Evolutionary conservation across 768 basidiomycete genomes (phyloP).

Genomic region (Agrocybe pediades): DNA sequence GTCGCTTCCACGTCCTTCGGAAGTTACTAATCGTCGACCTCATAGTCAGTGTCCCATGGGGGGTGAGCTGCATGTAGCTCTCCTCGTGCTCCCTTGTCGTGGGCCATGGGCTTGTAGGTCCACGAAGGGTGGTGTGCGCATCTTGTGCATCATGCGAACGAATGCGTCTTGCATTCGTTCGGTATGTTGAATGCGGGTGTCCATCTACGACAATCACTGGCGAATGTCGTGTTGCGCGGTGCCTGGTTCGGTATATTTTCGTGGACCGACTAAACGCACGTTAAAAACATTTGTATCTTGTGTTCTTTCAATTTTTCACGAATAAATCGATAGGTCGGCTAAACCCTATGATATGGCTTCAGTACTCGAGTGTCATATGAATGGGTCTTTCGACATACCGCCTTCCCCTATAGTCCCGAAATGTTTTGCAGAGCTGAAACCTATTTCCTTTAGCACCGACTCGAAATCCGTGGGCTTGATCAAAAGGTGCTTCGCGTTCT

Average conservation of each 20-base stretch:
- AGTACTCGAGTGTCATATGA: background rate
- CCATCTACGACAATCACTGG: background rate
- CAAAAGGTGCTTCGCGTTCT: constrained; percentile 55
- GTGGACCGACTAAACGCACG: background rate
- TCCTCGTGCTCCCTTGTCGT: constrained; percentile 3
- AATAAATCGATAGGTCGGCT: constrained; percentile 67
- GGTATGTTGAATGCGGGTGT: background rate
- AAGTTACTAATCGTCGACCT: no score
- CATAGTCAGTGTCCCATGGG: background rate
- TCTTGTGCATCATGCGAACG: background rate
- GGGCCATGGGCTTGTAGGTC: background rate
- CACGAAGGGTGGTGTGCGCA: background rate
- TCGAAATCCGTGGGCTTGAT: constrained; percentile 70
- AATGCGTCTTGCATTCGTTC: background rate
- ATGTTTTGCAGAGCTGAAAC: constrained; percentile 54
- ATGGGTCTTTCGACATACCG: no score
- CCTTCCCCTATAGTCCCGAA: constrained; percentile 64
- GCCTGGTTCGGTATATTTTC: background rate
- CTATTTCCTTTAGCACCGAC: constrained; percentile 53
- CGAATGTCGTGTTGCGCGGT: background rate
- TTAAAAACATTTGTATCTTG: background rate
- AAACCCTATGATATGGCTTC: constrained; percentile 45
- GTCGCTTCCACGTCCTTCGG: no score
- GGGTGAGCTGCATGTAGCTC: background rate
- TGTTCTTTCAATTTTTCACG: constrained; percentile 31